A percentile compares a stretch with the other conserved stretches of the same genome.
phyloP scores from a whole-genome alignment of 176 grass and related monocot genomes.

The Musa itinerans region DNA sequence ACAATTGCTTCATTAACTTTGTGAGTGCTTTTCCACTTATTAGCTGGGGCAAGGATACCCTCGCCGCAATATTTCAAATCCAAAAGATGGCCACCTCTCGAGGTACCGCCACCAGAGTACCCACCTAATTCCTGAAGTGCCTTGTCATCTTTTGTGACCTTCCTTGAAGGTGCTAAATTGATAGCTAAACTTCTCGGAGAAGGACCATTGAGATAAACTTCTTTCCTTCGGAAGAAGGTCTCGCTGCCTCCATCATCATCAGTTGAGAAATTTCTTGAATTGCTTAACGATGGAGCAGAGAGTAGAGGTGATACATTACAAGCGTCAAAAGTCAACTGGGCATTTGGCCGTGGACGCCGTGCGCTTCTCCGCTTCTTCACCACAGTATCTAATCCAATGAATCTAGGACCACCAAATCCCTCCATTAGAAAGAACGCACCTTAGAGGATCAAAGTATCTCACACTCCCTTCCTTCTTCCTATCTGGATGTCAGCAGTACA shows the following conservation, averaged over 20 bases:
- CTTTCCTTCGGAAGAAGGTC: conserved; percentile 45
- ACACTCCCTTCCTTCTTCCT: background rate
- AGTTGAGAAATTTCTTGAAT: conserved; percentile 19
- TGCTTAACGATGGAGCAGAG: conserved; percentile 10
- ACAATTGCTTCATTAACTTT: conserved; percentile 3
- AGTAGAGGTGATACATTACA: conserved; percentile 20
- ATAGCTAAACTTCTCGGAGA: conserved; percentile 25
- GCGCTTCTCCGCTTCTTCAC: conserved; percentile 53
- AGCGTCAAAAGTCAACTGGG: conserved; percentile 42
- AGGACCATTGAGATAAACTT: conserved; percentile 46
- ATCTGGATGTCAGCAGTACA: background rate
- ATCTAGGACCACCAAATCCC: conserved; percentile 20
- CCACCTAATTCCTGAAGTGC: conserved; percentile 21
- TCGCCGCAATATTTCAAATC: conserved; percentile 29
- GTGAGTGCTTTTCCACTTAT: conserved; percentile 20
- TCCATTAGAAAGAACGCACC: conserved; percentile 25
- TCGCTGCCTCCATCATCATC: conserved; percentile 4
- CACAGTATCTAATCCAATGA: conserved; percentile 21
- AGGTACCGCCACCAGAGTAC: conserved; percentile 23
- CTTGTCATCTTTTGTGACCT: conserved; percentile 37
- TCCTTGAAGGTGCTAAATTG: conserved; percentile 20
- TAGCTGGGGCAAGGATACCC: conserved; percentile 32
- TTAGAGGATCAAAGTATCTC: background rate
- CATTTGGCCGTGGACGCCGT: conserved; percentile 39
- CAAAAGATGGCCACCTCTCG: conserved; percentile 7